phyloP scores from a whole-genome alignment of 768 basidiomycete genomes.

The Serendipita sp. region DNA sequence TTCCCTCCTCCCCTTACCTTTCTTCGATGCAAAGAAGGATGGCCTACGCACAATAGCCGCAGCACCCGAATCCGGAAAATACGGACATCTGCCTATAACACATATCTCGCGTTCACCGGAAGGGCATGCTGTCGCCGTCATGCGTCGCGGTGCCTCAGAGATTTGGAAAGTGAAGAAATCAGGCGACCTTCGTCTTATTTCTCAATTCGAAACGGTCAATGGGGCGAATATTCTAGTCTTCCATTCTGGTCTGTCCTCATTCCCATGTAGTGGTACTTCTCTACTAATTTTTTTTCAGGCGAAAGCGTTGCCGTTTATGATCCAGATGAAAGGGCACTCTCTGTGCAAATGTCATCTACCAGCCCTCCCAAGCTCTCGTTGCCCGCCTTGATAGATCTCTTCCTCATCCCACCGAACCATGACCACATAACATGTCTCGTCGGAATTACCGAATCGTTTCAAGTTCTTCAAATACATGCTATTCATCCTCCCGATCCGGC shows the following conservation, averaged over 20 bases:
- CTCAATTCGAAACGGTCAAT: background rate
- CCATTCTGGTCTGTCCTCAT: background rate
- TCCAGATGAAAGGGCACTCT: conserved; percentile 14
- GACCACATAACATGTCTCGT: conserved; percentile 39
- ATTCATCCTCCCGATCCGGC: conserved; percentile 17
- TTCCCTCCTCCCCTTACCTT: conserved; percentile 38
- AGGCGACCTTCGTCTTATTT: conserved; percentile 43
- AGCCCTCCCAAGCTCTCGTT: conserved; percentile 17
- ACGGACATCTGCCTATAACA: conserved; percentile 30
- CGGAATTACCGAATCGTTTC: conserved; percentile 47
- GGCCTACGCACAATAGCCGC: conserved; percentile 31
- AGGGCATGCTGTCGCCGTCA: conserved; percentile 55
- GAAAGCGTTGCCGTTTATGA: conserved; percentile 6
- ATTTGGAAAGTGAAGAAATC: conserved; percentile 39
- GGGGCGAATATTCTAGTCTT: background rate
- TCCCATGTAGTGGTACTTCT: conserved; percentile 17
- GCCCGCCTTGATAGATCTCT: conserved; percentile 42
- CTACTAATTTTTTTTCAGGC: conserved; percentile 20
- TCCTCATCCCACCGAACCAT: conserved; percentile 43
- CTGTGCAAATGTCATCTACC: background rate
- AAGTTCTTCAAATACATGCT: conserved; percentile 38
- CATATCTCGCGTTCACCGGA: conserved; percentile 66
- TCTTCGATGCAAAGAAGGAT: conserved; percentile 43
- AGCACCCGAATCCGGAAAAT: conserved; percentile 23
- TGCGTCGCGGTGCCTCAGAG: conserved; percentile 44